Conservation (phyloP, 768 basidiomycete species). For the Amanita molliuscula region DNA sequence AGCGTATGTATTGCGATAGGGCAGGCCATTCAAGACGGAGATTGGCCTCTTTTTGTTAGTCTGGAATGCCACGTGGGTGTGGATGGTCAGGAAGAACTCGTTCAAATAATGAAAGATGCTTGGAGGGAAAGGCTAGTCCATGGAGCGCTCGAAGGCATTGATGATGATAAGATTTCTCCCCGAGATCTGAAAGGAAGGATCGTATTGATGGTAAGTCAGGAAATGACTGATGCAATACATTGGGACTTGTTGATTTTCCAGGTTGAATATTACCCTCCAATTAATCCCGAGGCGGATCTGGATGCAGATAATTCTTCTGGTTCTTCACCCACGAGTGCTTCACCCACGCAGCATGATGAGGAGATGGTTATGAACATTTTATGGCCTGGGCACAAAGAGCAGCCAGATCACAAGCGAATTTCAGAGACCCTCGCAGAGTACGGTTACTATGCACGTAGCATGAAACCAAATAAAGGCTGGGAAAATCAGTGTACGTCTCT, state of each 20-base stretch:
- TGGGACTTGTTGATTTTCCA: slow-evolving; percentile 11
- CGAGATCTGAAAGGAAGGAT: slow-evolving; percentile 41
- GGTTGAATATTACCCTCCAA: slow-evolving; percentile 46
- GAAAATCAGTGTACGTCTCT: slow-evolving; percentile 22
- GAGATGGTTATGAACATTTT: slow-evolving; percentile 6
- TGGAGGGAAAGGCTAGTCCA: slow-evolving; percentile 46
- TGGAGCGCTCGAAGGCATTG: slow-evolving; percentile 24
- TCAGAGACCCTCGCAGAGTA: slow-evolving; percentile 42
- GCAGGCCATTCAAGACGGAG: slow-evolving; percentile 24
- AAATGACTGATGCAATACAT: neutral
- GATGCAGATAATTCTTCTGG: slow-evolving; percentile 12
- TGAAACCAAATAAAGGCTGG: slow-evolving; percentile 51
- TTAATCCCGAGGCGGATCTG: slow-evolving; percentile 13
- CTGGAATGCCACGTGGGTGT: slow-evolving; percentile 53
- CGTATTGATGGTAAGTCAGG: slow-evolving; percentile 40
- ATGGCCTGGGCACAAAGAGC: slow-evolving; percentile 12
- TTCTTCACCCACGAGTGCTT: slow-evolving; percentile 13
- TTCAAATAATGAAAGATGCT: slow-evolving; percentile 35
- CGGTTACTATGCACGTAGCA: slow-evolving; percentile 51
- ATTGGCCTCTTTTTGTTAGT: slow-evolving; percentile 51
- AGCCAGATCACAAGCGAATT: slow-evolving; percentile 21
- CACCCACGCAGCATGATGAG: slow-evolving; percentile 10
- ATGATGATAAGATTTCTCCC: slow-evolving; percentile 30
- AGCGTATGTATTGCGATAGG: slow-evolving; percentile 45
- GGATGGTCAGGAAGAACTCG: slow-evolving; percentile 40